These are phyloP conservation scores for Fagus crenata DNA, from an alignment of 306 rosid species.

Conservation along the genomic window DNA sequence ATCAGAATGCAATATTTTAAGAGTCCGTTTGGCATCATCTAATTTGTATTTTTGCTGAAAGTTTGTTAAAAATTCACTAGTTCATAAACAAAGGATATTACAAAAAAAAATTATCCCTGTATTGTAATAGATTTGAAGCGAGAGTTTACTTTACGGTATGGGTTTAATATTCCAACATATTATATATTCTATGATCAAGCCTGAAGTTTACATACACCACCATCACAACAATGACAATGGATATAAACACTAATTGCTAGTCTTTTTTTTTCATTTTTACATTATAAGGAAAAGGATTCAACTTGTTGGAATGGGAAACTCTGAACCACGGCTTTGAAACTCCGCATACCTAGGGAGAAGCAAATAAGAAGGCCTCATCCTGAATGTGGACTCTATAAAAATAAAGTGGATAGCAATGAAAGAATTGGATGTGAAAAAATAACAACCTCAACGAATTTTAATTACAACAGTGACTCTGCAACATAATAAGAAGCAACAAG, in stretches of 20 bases:
- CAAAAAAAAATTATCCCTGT: background rate
- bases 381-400: background rate
- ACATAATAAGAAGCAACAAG: no score
- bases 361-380: background rate
- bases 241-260: background rate
- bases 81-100: no score
- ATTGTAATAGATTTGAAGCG: background rate
- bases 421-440: constrained; percentile 8
- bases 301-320: background rate
- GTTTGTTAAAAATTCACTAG: no score
- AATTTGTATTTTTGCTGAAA: no score
- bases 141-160: background rate
- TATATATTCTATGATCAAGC: background rate
- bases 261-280: background rate
- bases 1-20: no score
- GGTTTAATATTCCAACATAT: background rate
- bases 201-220: background rate
- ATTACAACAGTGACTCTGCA: constrained; percentile 4
- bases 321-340: background rate
- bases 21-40: no score
- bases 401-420: background rate
- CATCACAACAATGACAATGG: background rate
- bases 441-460: constrained; percentile 51
- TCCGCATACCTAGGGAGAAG: background rate
- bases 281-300: background rate